Evolutionary conservation across 73 alveolate species (phyloP).

Genomic region (Blepharisma japonicum): DNA sequence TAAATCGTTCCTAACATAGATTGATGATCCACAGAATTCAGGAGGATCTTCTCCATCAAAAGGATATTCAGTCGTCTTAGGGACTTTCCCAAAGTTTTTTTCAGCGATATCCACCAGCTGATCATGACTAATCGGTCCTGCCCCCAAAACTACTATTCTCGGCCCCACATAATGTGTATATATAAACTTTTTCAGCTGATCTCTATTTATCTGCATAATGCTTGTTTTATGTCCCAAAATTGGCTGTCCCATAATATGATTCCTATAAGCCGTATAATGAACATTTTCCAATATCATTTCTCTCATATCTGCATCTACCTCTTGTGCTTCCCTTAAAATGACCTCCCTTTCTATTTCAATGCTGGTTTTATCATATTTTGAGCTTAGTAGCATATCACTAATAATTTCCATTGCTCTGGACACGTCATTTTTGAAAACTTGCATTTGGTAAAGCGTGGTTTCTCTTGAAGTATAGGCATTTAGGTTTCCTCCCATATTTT

Average conservation of each 20-base stretch:
- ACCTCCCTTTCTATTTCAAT: constrained; percentile 81
- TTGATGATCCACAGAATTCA: constrained; percentile 33
- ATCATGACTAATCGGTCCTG: constrained; percentile 77
- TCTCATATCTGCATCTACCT: constrained; percentile 29
- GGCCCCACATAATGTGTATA: constrained; percentile 70
- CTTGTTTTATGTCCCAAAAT: constrained; percentile 78
- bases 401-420: constrained; percentile 67
- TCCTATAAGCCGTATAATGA: constrained; percentile 58
- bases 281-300: constrained; percentile 52
- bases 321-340: constrained; percentile 71
- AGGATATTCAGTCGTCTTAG: constrained; percentile 37
- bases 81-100: constrained; percentile 55
- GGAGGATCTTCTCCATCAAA: constrained; percentile 47
- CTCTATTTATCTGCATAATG: constrained; percentile 66
- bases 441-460: constrained; percentile 79
- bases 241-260: constrained; percentile 87
- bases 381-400: constrained; percentile 77
- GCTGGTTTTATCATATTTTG: constrained; percentile 57
- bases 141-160: constrained; percentile 79
- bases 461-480: constrained; percentile 96
- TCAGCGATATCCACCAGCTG: constrained; percentile 68
- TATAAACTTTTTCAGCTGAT: constrained; percentile 73
- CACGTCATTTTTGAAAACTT: constrained; percentile 52
- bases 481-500: constrained; percentile 77
- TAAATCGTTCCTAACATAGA: constrained; percentile 58